phyloP scores from a whole-genome alignment of 768 basidiomycete genomes.

The Kwoniella botswanensis region DNA sequence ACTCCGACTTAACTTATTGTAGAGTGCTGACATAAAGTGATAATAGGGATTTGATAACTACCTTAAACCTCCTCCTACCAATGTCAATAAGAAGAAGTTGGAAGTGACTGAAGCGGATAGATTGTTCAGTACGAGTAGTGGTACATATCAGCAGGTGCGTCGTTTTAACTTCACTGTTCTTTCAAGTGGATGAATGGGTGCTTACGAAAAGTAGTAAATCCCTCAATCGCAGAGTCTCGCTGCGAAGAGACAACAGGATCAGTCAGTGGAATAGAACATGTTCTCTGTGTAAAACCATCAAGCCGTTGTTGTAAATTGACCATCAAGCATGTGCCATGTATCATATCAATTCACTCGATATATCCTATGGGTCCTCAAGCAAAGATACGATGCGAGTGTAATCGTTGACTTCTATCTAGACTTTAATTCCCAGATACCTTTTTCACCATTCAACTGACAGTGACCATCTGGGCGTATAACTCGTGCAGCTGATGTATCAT shows the following conservation, averaged over 20 bases:
- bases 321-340: too few relatives aligned
- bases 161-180: conserved; percentile 11
- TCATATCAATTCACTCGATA: too few relatives aligned
- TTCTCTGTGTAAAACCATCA: neutral
- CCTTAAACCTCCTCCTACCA: conserved; percentile 53
- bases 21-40: neutral
- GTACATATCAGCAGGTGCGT: conserved; percentile 55
- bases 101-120: conserved; percentile 55
- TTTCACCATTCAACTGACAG: too few relatives aligned
- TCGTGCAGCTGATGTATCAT: too few relatives aligned
- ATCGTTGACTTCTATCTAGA: too few relatives aligned
- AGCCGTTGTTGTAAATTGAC: too few relatives aligned
- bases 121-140: conserved; percentile 58
- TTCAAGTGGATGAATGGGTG: conserved; percentile 13
- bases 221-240: conserved; percentile 29
- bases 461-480: too few relatives aligned
- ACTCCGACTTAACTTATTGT: neutral
- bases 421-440: too few relatives aligned
- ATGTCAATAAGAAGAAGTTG: conserved; percentile 42
- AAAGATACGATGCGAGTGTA: too few relatives aligned
- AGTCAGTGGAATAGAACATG: neutral
- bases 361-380: too few relatives aligned
- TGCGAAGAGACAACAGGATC: conserved; percentile 35
- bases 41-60: conserved; percentile 59
- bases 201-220: conserved; percentile 15